Evolutionary conservation across 108 stramenopile genomes (phyloP).

Genomic region (Fragilariopsis cylindrus): DNA sequence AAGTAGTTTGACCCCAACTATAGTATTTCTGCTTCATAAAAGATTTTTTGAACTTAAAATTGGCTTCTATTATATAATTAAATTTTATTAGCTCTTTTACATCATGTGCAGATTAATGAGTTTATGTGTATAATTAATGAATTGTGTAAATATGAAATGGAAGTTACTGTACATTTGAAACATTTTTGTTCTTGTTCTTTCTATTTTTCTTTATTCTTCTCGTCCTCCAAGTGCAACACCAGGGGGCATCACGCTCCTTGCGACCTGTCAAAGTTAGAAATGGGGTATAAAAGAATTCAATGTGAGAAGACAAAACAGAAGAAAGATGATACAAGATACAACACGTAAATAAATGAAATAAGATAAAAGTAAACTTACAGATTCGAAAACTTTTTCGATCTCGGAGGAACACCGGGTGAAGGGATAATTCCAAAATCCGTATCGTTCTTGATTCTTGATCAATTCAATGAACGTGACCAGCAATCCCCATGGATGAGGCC

Average conservation of each 20-base stretch:
- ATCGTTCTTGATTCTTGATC: conserved; percentile 96
- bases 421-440: conserved; percentile 96
- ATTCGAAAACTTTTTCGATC: conserved; percentile 98
- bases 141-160: conserved; percentile 1
- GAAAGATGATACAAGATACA: too few relatives aligned
- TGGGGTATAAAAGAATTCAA: too few relatives aligned
- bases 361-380: conserved; percentile 21
- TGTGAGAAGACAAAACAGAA: too few relatives aligned
- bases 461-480: conserved; percentile 98
- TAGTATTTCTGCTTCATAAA: too few relatives aligned
- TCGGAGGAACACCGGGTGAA: conserved; percentile 98
- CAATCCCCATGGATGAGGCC: conserved; percentile 97
- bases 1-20: too few relatives aligned
- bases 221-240: conserved; percentile 18
- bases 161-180: conserved; percentile 18
- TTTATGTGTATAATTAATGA: not conserved
- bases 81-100: conserved; percentile 9
- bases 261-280: not conserved
- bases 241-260: conserved; percentile 21
- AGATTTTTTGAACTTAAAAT: too few relatives aligned
- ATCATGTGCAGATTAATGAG: not conserved
- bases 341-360: conserved; percentile 16
- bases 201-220: conserved; percentile 12
- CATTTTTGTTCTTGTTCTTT: not conserved
- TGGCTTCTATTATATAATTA: not conserved